Conservation (phyloP, 2,329 filamentous ascomycete genomes). For the Iodosphaeria phyllophila region DNA sequence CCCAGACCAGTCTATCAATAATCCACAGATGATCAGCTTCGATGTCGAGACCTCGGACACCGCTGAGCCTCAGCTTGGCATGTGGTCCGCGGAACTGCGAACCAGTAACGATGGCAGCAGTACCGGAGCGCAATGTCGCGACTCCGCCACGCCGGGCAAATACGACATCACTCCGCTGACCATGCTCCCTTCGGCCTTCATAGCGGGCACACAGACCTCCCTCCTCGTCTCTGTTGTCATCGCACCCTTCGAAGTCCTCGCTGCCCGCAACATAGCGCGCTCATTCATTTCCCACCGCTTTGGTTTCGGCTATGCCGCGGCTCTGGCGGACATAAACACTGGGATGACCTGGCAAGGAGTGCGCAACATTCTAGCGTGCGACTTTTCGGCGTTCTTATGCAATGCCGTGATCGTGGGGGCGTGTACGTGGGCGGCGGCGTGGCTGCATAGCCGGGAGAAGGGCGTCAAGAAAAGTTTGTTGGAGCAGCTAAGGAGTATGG, state of each 20-base stretch:
- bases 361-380: slow-evolving; percentile 24
- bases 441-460: too few relatives aligned
- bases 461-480: too few relatives aligned
- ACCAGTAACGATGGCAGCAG: slow-evolving; percentile 21
- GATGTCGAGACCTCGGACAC: slow-evolving; percentile 39
- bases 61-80: slow-evolving; percentile 27
- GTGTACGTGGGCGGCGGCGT: too few relatives aligned
- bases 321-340: slow-evolving; percentile 17
- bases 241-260: slow-evolving; percentile 26
- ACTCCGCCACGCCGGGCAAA: too few relatives aligned
- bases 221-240: slow-evolving; percentile 22
- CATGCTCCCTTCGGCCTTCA: slow-evolving; percentile 26
- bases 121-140: slow-evolving; percentile 12
- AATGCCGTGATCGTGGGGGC: too few relatives aligned
- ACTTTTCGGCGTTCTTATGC: too few relatives aligned
- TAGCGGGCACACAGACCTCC: slow-evolving; percentile 26
- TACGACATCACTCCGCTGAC: slow-evolving; percentile 31
- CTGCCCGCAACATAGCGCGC: slow-evolving; percentile 24
- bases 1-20: slow-evolving; percentile 31
- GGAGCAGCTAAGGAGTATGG: too few relatives aligned
- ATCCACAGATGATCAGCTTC: slow-evolving; percentile 39
- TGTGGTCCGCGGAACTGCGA: slow-evolving; percentile 40
- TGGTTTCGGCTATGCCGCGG: slow-evolving; percentile 15
- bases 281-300: slow-evolving; percentile 19
- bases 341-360: slow-evolving; percentile 19